A percentile compares a stretch with the other conserved stretches of the same genome.
phyloP scores from a whole-genome alignment of 805 yeast genomes.

The Starmerella sp. region DNA sequence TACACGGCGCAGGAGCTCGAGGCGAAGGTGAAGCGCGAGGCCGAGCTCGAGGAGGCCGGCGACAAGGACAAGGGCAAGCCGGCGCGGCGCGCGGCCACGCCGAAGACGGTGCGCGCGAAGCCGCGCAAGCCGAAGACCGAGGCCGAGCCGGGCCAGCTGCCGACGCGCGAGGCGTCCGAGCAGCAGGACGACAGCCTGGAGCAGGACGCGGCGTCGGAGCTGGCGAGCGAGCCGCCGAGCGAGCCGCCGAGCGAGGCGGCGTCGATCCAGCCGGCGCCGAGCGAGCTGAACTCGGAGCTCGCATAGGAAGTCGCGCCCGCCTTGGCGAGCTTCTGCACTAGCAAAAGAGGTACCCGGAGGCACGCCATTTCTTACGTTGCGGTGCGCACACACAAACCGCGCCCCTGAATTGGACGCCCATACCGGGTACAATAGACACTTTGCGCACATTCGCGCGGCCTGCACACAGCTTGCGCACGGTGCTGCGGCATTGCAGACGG shows the following conservation, averaged over 20 bases:
- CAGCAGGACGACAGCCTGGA: not conserved
- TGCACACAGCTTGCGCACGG: no score
- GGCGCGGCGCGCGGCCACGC: not conserved
- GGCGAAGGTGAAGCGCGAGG: conserved; percentile 2
- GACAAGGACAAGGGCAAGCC: not conserved
- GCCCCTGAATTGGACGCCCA: no score
- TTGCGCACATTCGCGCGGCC: no score
- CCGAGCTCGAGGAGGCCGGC: conserved; percentile 2
- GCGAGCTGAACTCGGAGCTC: conserved; percentile 6
- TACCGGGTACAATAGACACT: no score
- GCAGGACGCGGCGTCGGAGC: not conserved
- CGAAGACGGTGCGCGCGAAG: not conserved
- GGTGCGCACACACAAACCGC: no score
- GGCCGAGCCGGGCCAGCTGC: not conserved
- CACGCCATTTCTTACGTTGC: no score
- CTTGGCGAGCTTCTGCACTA: no score
- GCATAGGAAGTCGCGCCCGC: not conserved
- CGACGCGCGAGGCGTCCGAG: not conserved
- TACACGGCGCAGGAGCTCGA: conserved; percentile 10
- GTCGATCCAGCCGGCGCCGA: not conserved
- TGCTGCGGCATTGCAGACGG: no score
- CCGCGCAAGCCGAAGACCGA: conserved; percentile 1
- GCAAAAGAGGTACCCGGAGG: no score
- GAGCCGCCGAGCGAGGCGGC: conserved; percentile 4
- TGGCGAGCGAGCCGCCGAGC: not conserved